Percentiles rank a stretch among this genome's conserved stretches.
phyloP scores from a whole-genome alignment of 2,329 filamentous ascomycete genomes.

The Leptographium wingfieldii region DNA sequence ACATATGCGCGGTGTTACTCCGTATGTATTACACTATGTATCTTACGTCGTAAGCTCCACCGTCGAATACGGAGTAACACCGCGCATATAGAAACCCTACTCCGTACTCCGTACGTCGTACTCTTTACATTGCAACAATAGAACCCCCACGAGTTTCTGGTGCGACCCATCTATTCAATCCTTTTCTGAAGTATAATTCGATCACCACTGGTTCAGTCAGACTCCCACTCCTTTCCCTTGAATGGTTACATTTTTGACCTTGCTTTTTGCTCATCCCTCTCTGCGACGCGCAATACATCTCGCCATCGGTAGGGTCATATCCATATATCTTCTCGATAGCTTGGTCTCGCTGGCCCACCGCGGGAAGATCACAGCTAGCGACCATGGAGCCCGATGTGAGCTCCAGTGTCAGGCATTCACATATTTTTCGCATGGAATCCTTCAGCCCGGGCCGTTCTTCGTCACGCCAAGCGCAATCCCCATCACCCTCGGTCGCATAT shows the following conservation, averaged over 20 bases:
- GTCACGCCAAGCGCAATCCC: conserved; percentile 14
- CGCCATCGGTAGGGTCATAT: neutral
- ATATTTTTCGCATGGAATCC: conserved; percentile 28
- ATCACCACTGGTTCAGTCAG: neutral
- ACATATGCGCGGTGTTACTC: no score
- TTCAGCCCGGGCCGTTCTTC: conserved; percentile 16
- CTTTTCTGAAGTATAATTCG: neutral
- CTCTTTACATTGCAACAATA: neutral
- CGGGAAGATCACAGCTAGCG: neutral
- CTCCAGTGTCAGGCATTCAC: conserved; percentile 20
- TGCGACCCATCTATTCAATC: neutral
- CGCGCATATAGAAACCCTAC: no score
- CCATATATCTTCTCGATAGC: neutral
- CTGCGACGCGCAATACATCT: neutral
- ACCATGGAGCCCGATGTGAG: conserved; percentile 21
- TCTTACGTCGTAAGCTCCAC: no score
- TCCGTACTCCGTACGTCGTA: no score
- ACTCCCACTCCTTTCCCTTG: neutral
- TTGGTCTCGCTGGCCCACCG: no score
- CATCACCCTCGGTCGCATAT: neutral
- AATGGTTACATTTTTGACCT: neutral
- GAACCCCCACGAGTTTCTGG: neutral
- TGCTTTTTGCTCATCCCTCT: neutral
- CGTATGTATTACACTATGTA: no score
- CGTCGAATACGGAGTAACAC: no score